Percentiles rank a stretch among this genome's conserved stretches.
Conservation (phyloP, 148 eudicot species). For the Fallopia convolvulus region DNA sequence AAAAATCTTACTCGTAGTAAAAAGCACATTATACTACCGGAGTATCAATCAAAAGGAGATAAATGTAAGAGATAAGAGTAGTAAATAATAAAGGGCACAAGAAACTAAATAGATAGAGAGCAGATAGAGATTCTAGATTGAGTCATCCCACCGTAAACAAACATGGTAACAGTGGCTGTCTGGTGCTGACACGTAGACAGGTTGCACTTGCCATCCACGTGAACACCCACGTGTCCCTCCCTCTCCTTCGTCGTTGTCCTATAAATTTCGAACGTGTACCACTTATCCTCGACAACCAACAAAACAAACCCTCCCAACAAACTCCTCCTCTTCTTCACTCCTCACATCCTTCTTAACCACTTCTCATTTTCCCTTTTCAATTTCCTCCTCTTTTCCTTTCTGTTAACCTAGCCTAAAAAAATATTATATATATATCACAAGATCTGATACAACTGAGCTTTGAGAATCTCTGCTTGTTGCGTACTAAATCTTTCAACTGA, state of each 20-base stretch:
- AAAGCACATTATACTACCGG: too few species aligned
- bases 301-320: not conserved
- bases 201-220: not conserved
- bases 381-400: not conserved
- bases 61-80: too few species aligned
- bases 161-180: not conserved
- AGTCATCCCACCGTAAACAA: not conserved
- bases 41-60: too few species aligned
- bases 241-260: constrained; percentile 15
- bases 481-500: constrained; percentile 18
- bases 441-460: not conserved
- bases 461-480: not conserved
- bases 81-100: too few species aligned
- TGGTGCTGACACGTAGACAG: not conserved
- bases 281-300: constrained; percentile 28
- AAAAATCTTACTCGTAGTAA: too few species aligned
- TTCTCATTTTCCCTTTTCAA: not conserved
- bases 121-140: not conserved
- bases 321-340: too few species aligned
- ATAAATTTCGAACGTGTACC: constrained; percentile 43
- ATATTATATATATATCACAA: constrained; percentile 21
- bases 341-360: too few species aligned
- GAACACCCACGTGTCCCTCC: constrained; percentile 3
- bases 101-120: not conserved
- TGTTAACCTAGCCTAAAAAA: not conserved